Base-by-base conservation (phyloP, 73 alveolate genomes). In the Paramecium pentaurelia region DNA sequence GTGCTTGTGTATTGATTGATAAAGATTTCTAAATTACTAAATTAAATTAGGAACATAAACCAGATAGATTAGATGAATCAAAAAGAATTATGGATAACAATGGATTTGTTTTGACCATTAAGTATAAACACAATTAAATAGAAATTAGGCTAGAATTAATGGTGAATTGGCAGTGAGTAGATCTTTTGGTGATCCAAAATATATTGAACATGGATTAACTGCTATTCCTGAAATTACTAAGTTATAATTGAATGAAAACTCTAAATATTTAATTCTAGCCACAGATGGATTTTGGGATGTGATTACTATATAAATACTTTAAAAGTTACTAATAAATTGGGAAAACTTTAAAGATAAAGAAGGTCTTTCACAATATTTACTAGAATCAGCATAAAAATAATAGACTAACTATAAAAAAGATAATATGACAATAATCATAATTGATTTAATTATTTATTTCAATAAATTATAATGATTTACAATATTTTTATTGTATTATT, bases 281-380 rank as follows among this genome's bases (percentile, higher is more conserved):
- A 88, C 94, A 3, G 94, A 88, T 70, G 94, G 94, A 20, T 88
- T 64, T 70, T 88, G 94, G 94, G 94, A 89, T 71, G 77, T 89
- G 77, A 64, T 89, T 11, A 89, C 38, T 44, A 40, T 71, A 9
- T 58, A 88, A 34, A 88, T 38, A 5, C 36, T 44, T 18, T 16
- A 70, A 22, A 27, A 45, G 6, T 45, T 71, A 12, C 36, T 89
- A 5, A 27, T 27, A 28, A 30, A 27, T 38, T 71, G 93, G 89
- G 88, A 87, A 38, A 40, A 60, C 16, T 59, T 32, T 9, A 47
- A 42, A 25, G 47, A 89, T 6, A 47, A 71, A 37, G 92, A 70
- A 28, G 47, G 42, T 25, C 60, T 88, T 1, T 88, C 94, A 8
- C 86, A 58, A 10, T 89, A 40, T 71, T 30, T 89, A 34, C 38